Evolutionary conservation across 768 basidiomycete species (phyloP).

Genomic region (Neoboletus brunneissimus): DNA sequence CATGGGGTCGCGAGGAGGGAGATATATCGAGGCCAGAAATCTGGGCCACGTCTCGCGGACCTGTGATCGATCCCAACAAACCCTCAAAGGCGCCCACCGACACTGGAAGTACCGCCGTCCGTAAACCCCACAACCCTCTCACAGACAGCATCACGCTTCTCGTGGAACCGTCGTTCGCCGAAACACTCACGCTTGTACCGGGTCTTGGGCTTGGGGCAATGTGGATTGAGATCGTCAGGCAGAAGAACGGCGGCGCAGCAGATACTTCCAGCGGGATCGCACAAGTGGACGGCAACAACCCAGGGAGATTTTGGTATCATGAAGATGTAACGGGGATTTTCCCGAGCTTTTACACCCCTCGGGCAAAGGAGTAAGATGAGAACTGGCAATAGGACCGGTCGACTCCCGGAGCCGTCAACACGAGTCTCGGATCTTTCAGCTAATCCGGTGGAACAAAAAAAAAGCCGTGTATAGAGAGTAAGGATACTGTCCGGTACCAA

Average conservation of each 20-base stretch:
- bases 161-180: conserved; percentile 44
- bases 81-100: conserved; percentile 7
- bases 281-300: background rate
- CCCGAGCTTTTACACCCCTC: conserved; percentile 49
- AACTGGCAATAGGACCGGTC: background rate
- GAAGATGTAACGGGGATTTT: conserved; percentile 52
- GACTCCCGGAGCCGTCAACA: background rate
- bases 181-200: conserved; percentile 36
- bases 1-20: conserved; percentile 48
- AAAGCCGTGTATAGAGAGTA: background rate
- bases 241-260: conserved; percentile 12
- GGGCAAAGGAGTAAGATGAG: conserved; percentile 1
- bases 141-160: conserved; percentile 61
- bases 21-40: conserved; percentile 38
- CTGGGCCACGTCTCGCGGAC: conserved; percentile 38
- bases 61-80: conserved; percentile 27
- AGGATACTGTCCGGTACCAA: background rate
- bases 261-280: background rate
- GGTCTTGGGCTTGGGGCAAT: conserved; percentile 64
- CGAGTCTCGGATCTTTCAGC: background rate
- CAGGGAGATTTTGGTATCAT: conserved; percentile 52
- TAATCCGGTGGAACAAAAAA: background rate
- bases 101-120: background rate
- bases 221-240: conserved; percentile 65
- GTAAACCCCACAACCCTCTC: conserved; percentile 46